Percentiles rank a stretch among this genome's conserved stretches.
Evolutionary conservation across 1,284 basidiomycete genomes (phyloP).

Genomic region (Naganishia sp.): DNA sequence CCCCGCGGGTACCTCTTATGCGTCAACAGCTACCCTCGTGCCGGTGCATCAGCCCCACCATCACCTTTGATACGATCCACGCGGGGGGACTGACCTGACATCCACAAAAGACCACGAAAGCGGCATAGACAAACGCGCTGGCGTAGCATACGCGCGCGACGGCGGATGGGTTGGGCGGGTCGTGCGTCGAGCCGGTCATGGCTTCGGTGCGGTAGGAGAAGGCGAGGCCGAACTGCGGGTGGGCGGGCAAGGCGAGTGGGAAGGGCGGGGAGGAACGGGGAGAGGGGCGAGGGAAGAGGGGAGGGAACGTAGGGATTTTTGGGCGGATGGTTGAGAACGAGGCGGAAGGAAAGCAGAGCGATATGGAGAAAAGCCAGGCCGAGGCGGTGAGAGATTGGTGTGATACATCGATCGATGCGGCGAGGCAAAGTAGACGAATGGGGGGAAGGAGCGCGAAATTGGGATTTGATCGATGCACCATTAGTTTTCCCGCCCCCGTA

Average conservation of each 20-base stretch:
- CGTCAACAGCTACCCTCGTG: constrained; percentile 51
- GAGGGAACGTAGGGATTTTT: background rate
- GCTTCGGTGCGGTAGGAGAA: constrained; percentile 46
- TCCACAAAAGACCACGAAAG: constrained; percentile 58
- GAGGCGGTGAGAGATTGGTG: no score
- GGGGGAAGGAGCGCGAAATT: no score
- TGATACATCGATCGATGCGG: no score
- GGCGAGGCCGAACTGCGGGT: constrained; percentile 33
- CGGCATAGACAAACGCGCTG: constrained; percentile 57
- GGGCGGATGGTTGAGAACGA: no score
- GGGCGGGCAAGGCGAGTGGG: no score
- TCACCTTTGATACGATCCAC: background rate
- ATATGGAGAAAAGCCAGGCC: no score
- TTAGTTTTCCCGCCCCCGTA: no score
- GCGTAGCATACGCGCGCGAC: constrained; percentile 57
- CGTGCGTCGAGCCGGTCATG: constrained; percentile 56
- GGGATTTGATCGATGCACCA: background rate
- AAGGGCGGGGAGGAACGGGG: no score
- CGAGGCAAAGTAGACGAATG: no score
- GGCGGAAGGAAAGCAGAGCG: no score
- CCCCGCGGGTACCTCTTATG: constrained; percentile 54
- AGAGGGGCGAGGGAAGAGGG: background rate
- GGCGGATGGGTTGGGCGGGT: constrained; percentile 55
- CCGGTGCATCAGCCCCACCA: background rate
- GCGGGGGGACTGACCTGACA: constrained; percentile 53